Evolutionary conservation across 1,139 yeast species (phyloP), one percentile per base, ranked within the genome.

Genomic region (Hyphopichia khmerensis): DNA sequence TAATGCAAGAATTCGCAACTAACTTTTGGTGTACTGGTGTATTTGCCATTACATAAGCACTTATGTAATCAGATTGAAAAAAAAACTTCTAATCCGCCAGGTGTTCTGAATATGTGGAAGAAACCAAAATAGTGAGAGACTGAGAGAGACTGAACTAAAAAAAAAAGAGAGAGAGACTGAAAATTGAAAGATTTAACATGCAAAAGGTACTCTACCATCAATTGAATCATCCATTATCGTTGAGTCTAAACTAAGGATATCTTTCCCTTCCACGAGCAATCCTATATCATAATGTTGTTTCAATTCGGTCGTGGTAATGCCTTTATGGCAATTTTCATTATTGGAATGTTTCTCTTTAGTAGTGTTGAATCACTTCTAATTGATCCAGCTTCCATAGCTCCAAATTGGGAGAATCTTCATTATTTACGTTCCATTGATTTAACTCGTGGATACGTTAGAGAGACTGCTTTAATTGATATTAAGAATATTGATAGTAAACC

Each of bases 381-480:
- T 18, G 39, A 36, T 36, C 24, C 39, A 11, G 8, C 23, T 19
- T 27, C 39, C n/a, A 29, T 36, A 8, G 15, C 19, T 27, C 39
- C 33, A 8, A 29, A 33, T 19, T 79, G 84, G 84, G 75, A 68
- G 48, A 79, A 78, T 53, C 48, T 53, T 36, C 68, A 70, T 35
- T 75, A 73, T 52, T 55, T 64, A 23, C 68, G 86, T 51, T 56
- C 72, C 10, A 56, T 89, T 35, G 96, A 90, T 56, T 72, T 90
- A 43, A 60, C 79, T 29, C 80, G 79, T 51, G 68, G 91, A 6
- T 91, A 84, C 58, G 75, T 82, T 42, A 80, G 79, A 51, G 96
- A 87, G 59, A 69, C 79, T 13, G 67, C 77, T 42, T 63, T 76
- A 30, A 56, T 90, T 40, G 76, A 71, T 40, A 72, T 82, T 42